Evolutionary conservation across 306 rosid genomes (phyloP), one percentile per base, ranked within the genome.

Genomic region (Quercus rubra): DNA sequence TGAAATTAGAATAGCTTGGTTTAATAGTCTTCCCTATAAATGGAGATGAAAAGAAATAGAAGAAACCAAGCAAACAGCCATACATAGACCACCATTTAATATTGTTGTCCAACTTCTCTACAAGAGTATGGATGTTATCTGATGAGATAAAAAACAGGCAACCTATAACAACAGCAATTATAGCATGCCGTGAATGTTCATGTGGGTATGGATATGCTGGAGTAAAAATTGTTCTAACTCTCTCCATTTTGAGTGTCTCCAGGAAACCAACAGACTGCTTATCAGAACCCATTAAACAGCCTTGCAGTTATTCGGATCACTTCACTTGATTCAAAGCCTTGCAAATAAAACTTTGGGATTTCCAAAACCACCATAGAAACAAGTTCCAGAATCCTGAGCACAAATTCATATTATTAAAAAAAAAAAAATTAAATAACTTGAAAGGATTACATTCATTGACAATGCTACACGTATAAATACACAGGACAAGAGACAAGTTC

Each of bases 31-130:
- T 95, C 86, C 97, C 97, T 52, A 95, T 67, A 88, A 95, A 95
- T 55, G 99, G 99, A 7, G 99, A 93, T 4, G 99, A 93, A 86
- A 95, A 95, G 92, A 95, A 95, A 89, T 95, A 95, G 85, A 95
- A 95, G 90, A 95, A 93, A 46, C 98, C 96, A 77, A 93, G 77
- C 82, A 95, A 79, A 71, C 97, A 95, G 70, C 82, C 90, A 87
- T 93, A 93, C 91, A 95, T 95, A 75, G 98, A 91, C 99, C 98
- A 95, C 98, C 98, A 95, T 82, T 95, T 95, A 78, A 93, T 63
- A 87, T 93, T 95, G 78, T 86, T 93, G 85, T 95, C 99, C 83
- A 95, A 85, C 85, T 95, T 95, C 68, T 95, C 99, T 70, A 95
- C 85, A 56, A 93, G 98, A 56, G 93, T 93, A 35, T 91, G 93